Evolutionary conservation across 2,329 filamentous ascomycete genomes (phyloP).

Genomic region (Myriosclerotinia scirpicola): DNA sequence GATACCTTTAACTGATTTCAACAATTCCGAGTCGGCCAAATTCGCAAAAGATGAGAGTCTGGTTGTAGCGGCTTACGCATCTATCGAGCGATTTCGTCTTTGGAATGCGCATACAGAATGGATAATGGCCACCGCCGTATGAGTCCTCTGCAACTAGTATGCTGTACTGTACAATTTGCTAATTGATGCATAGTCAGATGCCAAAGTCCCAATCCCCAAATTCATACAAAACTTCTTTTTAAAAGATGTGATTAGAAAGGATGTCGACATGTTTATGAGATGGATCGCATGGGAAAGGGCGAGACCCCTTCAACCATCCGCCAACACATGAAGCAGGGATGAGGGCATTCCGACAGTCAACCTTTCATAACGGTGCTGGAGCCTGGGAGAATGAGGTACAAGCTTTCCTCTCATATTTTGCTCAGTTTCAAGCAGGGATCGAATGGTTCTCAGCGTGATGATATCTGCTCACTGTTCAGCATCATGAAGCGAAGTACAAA

Average conservation of each 20-base stretch:
- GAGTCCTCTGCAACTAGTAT: background rate
- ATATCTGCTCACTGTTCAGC: constrained; percentile 1
- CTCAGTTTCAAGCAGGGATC: background rate
- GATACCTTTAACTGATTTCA: constrained; percentile 51
- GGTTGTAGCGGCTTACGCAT: constrained; percentile 61
- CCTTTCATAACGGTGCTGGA: constrained; percentile 10
- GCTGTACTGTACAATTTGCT: background rate
- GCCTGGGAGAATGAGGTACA: background rate
- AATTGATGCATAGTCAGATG: constrained; percentile 47
- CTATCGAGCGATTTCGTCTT: constrained; percentile 58
- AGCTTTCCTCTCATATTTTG: background rate
- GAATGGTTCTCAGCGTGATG: constrained; percentile 5
- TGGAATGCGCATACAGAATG: constrained; percentile 57
- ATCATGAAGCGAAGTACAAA: constrained; percentile 6
- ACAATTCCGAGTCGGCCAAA: constrained; percentile 38
- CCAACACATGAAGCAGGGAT: constrained; percentile 6
- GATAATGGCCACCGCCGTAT: constrained; percentile 73
- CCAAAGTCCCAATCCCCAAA: constrained; percentile 63
- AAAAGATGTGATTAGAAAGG: constrained; percentile 64
- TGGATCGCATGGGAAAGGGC: constrained; percentile 52
- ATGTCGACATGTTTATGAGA: constrained; percentile 66
- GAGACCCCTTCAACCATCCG: background rate
- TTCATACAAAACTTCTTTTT: constrained; percentile 65
- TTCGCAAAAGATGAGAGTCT: constrained; percentile 48
- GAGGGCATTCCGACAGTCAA: background rate